Percentiles rank a stretch among this genome's conserved stretches.
These are phyloP conservation scores for Didymella segeticola DNA, from an alignment of 2,329 filamentous ascomycete genomes.

Conservation along the genomic window DNA sequence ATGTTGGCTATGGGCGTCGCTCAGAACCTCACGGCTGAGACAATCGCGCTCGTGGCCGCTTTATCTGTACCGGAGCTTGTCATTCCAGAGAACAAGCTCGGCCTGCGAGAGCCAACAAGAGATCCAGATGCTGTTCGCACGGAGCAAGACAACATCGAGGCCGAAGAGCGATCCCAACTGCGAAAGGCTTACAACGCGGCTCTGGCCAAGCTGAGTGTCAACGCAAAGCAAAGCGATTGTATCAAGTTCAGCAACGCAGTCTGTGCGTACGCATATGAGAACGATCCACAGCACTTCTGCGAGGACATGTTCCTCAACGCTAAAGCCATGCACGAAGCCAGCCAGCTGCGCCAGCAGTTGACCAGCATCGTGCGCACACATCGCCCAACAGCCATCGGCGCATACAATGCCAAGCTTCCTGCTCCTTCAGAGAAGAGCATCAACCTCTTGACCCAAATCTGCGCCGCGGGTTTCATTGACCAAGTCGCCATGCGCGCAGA, in stretches of 20 bases:
- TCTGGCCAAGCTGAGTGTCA: constrained; percentile 79
- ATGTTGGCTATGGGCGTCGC: constrained; percentile 89
- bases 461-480: constrained; percentile 91
- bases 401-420: constrained; percentile 60
- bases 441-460: constrained; percentile 85
- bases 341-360: constrained; percentile 82
- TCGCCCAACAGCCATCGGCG: constrained; percentile 58
- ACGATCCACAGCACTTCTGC: constrained; percentile 73
- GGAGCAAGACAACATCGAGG: constrained; percentile 73
- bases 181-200: constrained; percentile 72
- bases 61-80: constrained; percentile 90
- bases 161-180: constrained; percentile 71
- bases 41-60: constrained; percentile 85
- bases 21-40: constrained; percentile 82
- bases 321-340: constrained; percentile 86
- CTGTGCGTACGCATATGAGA: constrained; percentile 71
- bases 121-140: constrained; percentile 58
- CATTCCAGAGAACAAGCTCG: constrained; percentile 78
- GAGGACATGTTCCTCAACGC: constrained; percentile 81
- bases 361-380: constrained; percentile 79
- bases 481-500: constrained; percentile 93
- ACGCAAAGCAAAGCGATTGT: constrained; percentile 79
- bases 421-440: constrained; percentile 70
- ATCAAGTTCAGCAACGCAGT: constrained; percentile 90
- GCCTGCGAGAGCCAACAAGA: constrained; percentile 61